Base-by-base conservation (phyloP, 352 stramenopile species). In the Globisporangium sylvaticum region DNA sequence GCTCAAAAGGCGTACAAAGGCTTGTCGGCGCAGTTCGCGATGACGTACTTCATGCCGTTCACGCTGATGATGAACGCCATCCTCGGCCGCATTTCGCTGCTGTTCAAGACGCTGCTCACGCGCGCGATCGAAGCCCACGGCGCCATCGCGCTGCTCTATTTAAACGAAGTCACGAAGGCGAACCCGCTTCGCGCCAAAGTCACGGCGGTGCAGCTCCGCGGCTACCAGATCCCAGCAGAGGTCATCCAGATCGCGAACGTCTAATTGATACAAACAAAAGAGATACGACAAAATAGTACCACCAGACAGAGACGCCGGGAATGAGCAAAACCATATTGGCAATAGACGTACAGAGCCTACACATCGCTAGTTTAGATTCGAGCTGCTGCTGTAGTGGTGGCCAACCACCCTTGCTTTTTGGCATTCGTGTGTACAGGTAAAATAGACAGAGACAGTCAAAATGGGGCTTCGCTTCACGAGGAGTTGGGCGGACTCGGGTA, bases 21-120 rank as follows among this genome's bases (percentile, higher is more conserved):
- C 39, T 75, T 95, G 25, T 76, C 73, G 46, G 75, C 78, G 58
- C 85, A 95, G 65, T 95, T 94, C 42, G 73, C 76, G 12, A 90
- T 92, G 88, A 95, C 84, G 37, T 95, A 92, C 72, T 95, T 95
- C 64, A 93, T 95, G 82, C 86, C 86, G 42, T 93, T 95, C 58
- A 77, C 77, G 22, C 72, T 95, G 22, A 83, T 80, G 46, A 91
- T 90, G 70, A 94, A 92, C 70, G 88, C 81, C 60, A 82, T 93
- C 27, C 73, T 95, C 12, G 80, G 69, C 7, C 79, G 88, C n/a
- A 44, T 95, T 5, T 77, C 64, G 3, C 64, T 90, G 27, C 71
- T 94, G 10, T 75, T 86, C 44, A 88, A 91, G 62, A 78, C 78
- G 25, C 61, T 92, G 2, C 73, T 95, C 20, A 71, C 90, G 37